Evolutionary conservation across 2,329 filamentous ascomycete genomes (phyloP).

Genomic region (Aspergillus ustus): DNA sequence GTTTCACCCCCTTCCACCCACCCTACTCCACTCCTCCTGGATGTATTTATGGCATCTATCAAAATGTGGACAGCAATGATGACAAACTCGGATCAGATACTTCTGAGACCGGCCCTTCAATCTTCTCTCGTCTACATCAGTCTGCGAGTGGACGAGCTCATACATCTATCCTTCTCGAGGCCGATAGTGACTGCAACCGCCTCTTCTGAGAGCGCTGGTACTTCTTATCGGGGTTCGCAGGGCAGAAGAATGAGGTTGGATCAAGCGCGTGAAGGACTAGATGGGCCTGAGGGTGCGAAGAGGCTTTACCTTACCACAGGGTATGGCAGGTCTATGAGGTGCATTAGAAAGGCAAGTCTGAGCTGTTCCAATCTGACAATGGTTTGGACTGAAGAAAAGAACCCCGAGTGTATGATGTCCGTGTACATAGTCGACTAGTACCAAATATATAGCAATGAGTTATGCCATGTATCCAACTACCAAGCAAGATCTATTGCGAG

Average conservation of each 20-base stretch:
- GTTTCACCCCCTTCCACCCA: constrained; percentile 3
- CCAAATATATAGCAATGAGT: background rate
- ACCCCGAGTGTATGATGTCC: background rate
- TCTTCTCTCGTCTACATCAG: constrained; percentile 7
- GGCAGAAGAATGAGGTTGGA: background rate
- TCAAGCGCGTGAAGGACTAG: background rate
- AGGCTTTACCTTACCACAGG: background rate
- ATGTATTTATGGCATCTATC: background rate
- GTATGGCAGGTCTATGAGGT: constrained; percentile 24
- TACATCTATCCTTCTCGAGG: background rate
- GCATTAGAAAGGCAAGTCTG: constrained; percentile 41
- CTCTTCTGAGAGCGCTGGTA: constrained; percentile 19
- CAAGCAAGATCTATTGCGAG: background rate
- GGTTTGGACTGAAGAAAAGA: background rate
- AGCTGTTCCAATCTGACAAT: constrained; percentile 26
- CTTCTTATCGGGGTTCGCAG: constrained; percentile 10
- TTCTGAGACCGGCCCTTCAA: constrained; percentile 39
- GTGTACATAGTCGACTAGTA: background rate
- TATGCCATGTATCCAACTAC: background rate
- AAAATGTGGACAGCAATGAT: constrained; percentile 40
- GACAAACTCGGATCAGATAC: constrained; percentile 49
- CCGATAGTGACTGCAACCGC: constrained; percentile 21
- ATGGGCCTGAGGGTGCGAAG: background rate
- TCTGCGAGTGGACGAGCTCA: background rate
- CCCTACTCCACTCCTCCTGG: background rate